These are phyloP conservation scores for Maudiozyma humilis DNA, from an alignment of 1,139 yeast species.

Conservation along the genomic window DNA sequence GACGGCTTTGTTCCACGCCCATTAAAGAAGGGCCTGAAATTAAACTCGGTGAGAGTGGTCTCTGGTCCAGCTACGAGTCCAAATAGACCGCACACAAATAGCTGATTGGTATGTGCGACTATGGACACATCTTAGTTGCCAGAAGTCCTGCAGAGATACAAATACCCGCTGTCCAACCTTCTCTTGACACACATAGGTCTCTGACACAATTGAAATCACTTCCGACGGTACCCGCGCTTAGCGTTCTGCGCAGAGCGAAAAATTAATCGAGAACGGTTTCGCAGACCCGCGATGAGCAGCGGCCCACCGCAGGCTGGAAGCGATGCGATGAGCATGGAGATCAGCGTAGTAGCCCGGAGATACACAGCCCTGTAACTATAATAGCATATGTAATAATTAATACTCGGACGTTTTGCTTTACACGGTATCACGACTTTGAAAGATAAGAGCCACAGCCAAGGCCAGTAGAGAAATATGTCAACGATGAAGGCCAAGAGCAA, in stretches of 20 bases:
- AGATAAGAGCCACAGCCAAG: not conserved
- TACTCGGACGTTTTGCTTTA: too few species aligned
- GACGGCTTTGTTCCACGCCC: slow-evolving; percentile 13
- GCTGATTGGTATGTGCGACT: not conserved
- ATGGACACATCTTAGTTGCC: too few species aligned
- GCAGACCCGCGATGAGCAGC: not conserved
- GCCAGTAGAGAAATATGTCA: not conserved
- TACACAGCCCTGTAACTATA: not conserved
- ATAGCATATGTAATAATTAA: not conserved
- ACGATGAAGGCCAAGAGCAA: slow-evolving; percentile 4
- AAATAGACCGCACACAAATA: not conserved
- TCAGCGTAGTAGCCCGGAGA: too few species aligned
- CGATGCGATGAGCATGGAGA: too few species aligned
- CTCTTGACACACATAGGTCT: too few species aligned
- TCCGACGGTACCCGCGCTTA: too few species aligned
- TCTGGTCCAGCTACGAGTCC: slow-evolving; percentile 5
- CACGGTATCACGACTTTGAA: too few species aligned
- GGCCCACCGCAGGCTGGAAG: too few species aligned
- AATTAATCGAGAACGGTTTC: not conserved
- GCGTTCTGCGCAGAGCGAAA: too few species aligned
- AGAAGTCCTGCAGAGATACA: too few species aligned
- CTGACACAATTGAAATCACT: too few species aligned
- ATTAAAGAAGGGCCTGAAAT: slow-evolving; percentile 15
- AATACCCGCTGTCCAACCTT: too few species aligned
- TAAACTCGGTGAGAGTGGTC: slow-evolving; percentile 9